Base-by-base conservation (phyloP, 345 rosid species). In the Salix exigua region DNA sequence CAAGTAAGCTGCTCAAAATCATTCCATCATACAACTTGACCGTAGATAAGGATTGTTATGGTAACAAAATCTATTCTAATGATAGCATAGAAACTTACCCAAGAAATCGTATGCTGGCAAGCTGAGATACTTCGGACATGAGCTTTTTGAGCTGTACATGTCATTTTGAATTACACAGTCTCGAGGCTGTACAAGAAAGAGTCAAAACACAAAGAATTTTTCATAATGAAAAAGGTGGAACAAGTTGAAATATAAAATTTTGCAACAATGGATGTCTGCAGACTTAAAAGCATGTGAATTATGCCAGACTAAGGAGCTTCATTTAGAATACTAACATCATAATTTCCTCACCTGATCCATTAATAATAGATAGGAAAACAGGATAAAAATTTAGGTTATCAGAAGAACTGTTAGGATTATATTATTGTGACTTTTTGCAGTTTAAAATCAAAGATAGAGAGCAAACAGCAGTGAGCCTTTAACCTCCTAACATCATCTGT, bases 101-200 rank as follows among this genome's bases (percentile, higher is more conserved):
- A 55, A 38, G 35, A 95, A 83, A 3, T 72, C 84, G 76, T 78
- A 86, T 77, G 82, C 80, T 66, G 98, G 98, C 82, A 94, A 70
- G 85, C 97, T 90, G 73, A 94, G 86, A 77, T 91, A 94, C 73
- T 86, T 79, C 62, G 98, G 98, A 77, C 98, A 94, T 30, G 96
- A 87, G 58, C 88, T 86, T 70, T 72, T 86, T 13, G 86, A 84
- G 5, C 80, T 78, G 75, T 75, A 77, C 18, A 14, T 64, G 72
- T 71, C 79, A 61, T 67, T 66, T 81, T 55, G 83, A 72, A 71
- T 38, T 31, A 60, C 80, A 79, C 98, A 94, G 60, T 92, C 92
- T 76, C 95, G 91, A 42, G 89, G 93, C 97, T 94, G 94, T 51
- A 73, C 76, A 65, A 60, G 21, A 17, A 73, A 65, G 25, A 38